A percentile compares a stretch with the other conserved stretches of the same genome.
These are phyloP conservation scores for Knufia petricola DNA, from an alignment of 2,329 filamentous ascomycete species.

Conservation along the genomic window DNA sequence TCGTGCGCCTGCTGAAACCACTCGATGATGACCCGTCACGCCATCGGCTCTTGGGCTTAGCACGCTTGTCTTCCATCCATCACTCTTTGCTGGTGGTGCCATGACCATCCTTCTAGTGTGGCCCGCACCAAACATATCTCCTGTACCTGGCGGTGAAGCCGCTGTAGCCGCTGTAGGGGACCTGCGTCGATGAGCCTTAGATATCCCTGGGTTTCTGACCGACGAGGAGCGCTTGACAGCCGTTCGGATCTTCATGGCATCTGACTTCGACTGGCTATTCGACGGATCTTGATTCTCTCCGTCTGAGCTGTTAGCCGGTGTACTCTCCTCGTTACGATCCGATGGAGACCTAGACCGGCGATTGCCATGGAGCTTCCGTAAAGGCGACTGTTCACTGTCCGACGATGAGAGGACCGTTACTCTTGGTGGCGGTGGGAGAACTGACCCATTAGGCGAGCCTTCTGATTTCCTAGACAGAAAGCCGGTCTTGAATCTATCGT, in stretches of 20 bases:
- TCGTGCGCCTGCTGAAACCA: constrained; percentile 42
- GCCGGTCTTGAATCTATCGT: constrained; percentile 75
- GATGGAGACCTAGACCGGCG: constrained; percentile 29
- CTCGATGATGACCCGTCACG: constrained; percentile 22
- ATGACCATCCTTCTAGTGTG: constrained; percentile 53
- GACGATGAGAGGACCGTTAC: constrained; percentile 50
- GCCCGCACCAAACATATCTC: constrained; percentile 53
- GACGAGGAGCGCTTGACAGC: constrained; percentile 48
- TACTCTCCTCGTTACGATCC: constrained; percentile 27
- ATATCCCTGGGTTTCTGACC: constrained; percentile 31
- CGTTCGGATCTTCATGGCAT: constrained; percentile 45
- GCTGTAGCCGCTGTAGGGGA: constrained; percentile 43
- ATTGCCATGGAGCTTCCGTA: constrained; percentile 45
- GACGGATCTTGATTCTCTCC: constrained; percentile 41
- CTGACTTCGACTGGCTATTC: constrained; percentile 31
- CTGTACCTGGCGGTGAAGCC: constrained; percentile 46
- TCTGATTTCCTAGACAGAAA: constrained; percentile 64
- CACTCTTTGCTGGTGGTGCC: constrained; percentile 50
- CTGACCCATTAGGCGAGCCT: constrained; percentile 46
- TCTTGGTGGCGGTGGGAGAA: constrained; percentile 44
- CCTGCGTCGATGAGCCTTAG: constrained; percentile 36
- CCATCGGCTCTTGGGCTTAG: constrained; percentile 45
- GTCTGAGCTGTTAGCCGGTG: constrained; percentile 33
- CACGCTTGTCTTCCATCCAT: constrained; percentile 46
- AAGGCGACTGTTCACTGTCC: constrained; percentile 46